phyloP scores from a whole-genome alignment of 306 rosid species.

The Notholithocarpus densiflorus region DNA sequence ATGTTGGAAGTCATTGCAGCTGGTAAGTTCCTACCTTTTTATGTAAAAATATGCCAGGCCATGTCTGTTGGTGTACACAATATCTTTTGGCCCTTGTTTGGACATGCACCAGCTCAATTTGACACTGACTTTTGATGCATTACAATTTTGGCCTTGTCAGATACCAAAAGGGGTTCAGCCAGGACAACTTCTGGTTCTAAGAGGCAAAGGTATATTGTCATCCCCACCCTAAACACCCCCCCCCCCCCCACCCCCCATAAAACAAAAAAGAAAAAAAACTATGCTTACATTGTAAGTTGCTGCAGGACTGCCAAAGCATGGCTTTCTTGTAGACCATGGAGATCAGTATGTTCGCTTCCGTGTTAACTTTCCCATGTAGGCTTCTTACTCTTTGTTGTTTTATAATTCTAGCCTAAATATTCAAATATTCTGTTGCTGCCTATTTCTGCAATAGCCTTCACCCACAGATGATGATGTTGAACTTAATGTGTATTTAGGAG shows the following conservation, averaged over 20 bases:
- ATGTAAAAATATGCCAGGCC: not conserved
- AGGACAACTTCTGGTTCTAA: constrained; percentile 72
- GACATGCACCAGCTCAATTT: not conserved
- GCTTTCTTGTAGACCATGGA: constrained; percentile 64
- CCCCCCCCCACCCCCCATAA: not conserved
- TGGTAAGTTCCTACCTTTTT: not conserved
- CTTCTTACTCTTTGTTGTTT: not conserved
- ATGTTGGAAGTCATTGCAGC: constrained; percentile 1
- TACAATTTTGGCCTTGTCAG: constrained; percentile 46
- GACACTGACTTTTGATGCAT: constrained; percentile 22
- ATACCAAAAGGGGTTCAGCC: constrained; percentile 93
- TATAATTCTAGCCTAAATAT: not conserved
- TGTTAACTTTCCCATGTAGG: constrained; percentile 74
- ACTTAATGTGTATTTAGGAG: not conserved
- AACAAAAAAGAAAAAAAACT: not conserved
- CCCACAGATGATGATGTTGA: not conserved
- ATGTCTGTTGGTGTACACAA: not conserved
- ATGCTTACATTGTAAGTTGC: constrained; percentile 11
- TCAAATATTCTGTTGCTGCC: not conserved
- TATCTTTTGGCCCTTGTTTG: not conserved
- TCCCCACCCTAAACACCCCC: constrained; percentile 3
- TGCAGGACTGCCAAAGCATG: constrained; percentile 64
- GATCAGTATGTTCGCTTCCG: constrained; percentile 87
- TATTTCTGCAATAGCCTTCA: not conserved
- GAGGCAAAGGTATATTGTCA: constrained; percentile 74